phyloP scores from a whole-genome alignment of 2,329 filamentous ascomycete genomes.

The Aspergillus cejpii region DNA sequence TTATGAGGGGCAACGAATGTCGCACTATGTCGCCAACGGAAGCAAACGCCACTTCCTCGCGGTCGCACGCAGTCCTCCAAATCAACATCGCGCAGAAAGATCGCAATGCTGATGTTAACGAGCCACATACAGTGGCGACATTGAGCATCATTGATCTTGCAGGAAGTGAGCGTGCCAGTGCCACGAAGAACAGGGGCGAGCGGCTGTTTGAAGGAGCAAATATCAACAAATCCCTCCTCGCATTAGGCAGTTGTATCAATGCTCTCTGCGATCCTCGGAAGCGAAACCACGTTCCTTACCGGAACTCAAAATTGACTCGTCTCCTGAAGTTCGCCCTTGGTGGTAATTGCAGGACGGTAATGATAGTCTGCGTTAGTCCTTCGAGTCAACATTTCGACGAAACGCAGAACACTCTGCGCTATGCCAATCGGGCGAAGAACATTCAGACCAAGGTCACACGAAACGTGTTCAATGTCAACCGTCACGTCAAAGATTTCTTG shows the following conservation, averaged over 20 bases:
- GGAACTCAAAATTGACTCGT: slow-evolving; percentile 94
- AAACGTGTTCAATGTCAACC: slow-evolving; percentile 98
- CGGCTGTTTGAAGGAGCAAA: slow-evolving; percentile 89
- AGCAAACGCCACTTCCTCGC: slow-evolving; percentile 93
- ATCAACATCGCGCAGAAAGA: slow-evolving; percentile 95
- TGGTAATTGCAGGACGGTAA: slow-evolving; percentile 97
- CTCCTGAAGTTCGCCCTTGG: slow-evolving; percentile 94
- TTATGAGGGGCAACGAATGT: slow-evolving; percentile 87
- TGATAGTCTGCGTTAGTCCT: slow-evolving; percentile 98
- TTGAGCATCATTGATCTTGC: slow-evolving; percentile 97
- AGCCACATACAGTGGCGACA: slow-evolving; percentile 96
- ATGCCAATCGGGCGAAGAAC: slow-evolving; percentile 96
- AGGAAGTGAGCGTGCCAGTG: slow-evolving; percentile 89
- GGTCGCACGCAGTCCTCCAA: slow-evolving; percentile 93
- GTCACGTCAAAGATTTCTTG: slow-evolving; percentile 97
- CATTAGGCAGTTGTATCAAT: slow-evolving; percentile 95
- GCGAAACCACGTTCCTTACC: slow-evolving; percentile 89
- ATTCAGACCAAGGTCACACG: slow-evolving; percentile 99
- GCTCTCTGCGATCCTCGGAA: slow-evolving; percentile 90
- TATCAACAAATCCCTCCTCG: slow-evolving; percentile 97
- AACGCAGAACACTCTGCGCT: slow-evolving; percentile 94
- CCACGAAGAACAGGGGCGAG: slow-evolving; percentile 92
- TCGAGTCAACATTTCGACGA: slow-evolving; percentile 97
- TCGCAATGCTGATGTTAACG: slow-evolving; percentile 81
- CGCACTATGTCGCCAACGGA: slow-evolving; percentile 94